These are phyloP conservation scores for Rhodosporidiobolus odoratus DNA, from an alignment of 768 basidiomycete genomes.

Conservation along the genomic window DNA sequence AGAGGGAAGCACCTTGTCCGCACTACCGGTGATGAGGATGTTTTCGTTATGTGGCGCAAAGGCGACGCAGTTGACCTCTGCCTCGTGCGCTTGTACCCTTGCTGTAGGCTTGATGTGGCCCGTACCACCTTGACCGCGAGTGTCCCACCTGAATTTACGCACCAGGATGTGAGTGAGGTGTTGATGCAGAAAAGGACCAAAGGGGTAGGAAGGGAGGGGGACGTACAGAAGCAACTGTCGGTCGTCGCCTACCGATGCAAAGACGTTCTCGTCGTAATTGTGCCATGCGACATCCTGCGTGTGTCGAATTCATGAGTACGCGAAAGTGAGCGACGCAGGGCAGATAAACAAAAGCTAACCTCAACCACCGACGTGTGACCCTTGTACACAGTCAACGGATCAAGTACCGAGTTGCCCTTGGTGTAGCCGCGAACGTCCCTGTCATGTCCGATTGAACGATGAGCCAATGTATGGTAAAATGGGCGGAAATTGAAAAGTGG, in stretches of 20 bases:
- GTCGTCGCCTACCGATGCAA: constrained; percentile 95
- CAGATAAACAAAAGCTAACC: constrained; percentile 52
- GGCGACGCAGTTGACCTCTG: constrained; percentile 83
- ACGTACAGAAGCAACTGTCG: constrained; percentile 85
- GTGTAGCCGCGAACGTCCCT: constrained; percentile 89
- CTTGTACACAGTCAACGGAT: constrained; percentile 73
- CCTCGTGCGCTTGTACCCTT: constrained; percentile 76
- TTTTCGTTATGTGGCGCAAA: constrained; percentile 78
- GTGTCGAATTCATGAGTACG: not conserved
- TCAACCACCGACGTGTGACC: constrained; percentile 91
- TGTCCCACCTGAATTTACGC: constrained; percentile 89
- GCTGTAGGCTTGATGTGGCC: constrained; percentile 56
- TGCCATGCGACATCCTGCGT: constrained; percentile 94
- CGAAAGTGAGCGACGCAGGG: not conserved
- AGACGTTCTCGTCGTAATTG: constrained; percentile 67
- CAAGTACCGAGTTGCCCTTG: constrained; percentile 69
- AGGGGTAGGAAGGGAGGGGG: constrained; percentile 7
- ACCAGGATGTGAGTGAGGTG: not conserved
- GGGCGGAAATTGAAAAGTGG: not conserved
- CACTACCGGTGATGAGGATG: constrained; percentile 81
- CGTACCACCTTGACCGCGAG: constrained; percentile 59
- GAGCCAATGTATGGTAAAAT: not conserved
- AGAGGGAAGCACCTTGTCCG: constrained; percentile 67
- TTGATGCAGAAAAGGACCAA: not conserved
- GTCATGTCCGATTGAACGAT: constrained; percentile 4